Evolutionary conservation across 2,329 filamentous ascomycete genomes (phyloP), one percentile per base, ranked within the genome.

Genomic region (Colletotrichum shisoi): DNA sequence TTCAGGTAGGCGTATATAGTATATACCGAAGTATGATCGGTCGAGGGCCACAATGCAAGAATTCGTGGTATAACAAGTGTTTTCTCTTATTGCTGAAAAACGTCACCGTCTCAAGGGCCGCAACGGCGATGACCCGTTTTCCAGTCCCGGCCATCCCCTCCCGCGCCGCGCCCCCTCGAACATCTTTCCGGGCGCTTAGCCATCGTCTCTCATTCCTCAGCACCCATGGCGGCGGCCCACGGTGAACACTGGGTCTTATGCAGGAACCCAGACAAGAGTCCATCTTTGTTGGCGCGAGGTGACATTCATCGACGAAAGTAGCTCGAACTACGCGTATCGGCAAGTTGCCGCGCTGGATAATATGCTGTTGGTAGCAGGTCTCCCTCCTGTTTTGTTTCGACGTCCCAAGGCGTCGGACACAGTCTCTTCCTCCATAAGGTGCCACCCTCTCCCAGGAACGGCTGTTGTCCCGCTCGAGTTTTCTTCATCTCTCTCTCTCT

Each of bases 161-260:
- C 49, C 56, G 56, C 61, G 34, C 65, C 65, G 65, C 64, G 61
- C 27, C 62, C 57, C 42, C 60, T 63, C 61, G 61, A 65, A 37
- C 54, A 45, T 56, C 65, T 27, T 42, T 52, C 39, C 40, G 56
- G 31, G 65, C 65, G 61, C 65, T 65, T 68, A 68, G 49, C 65
- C 24, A 54, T 15, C 31, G 31, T 19, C 49, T 65, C 56, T 65
- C 54, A 68, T 68, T 67, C 65, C 54, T 48, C 54, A 31, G 37
- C 12, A 52, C 61, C 56, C 44, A 44, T 21, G 52, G 21, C 48
- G 17, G 31, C 37, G 65, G n/a, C 54, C 65, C 65, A 60, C 56
- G 49, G 27, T 51, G 45, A 56, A 34, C 27, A 21, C n/a, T 56
- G 37, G 19, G 8, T 34, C 37, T 27, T 19, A 27, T 65, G 65